Evolutionary conservation across 2,329 filamentous ascomycete genomes (phyloP), one percentile per base, ranked within the genome.

Genomic region (Polychaeton citri): DNA sequence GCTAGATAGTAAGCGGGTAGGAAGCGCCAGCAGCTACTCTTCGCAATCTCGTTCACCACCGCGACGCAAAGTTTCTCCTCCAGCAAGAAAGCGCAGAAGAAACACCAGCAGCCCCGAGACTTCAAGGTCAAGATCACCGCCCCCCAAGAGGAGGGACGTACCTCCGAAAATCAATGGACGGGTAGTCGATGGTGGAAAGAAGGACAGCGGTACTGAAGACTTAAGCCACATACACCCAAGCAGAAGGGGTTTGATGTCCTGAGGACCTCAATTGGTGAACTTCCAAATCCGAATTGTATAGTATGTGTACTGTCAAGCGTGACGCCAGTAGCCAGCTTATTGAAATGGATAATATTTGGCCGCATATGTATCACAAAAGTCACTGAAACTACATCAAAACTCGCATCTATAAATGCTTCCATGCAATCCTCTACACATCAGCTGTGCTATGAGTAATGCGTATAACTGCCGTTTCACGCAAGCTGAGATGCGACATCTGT

Each of bases 211-310:
- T 19, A 38, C 43, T 30, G 50, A 54, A 15, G 54, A 57, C 35
- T 30, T 56, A 33, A 52, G 49, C 24, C 45, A 52, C 24, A 58
- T 59, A 30, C 55, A 59, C 42, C 55, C 55, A 8, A 52, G 48
- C 19, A 43, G 55, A 12, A 47, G 55, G 38, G 53, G 51, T 4
- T 35, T 58, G 24, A 46, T 59, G 42, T n/a, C n/a, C n/a, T n/a
- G n/a, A n/a, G n/a, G n/a, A n/a, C n/a, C n/a, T n/a, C n/a, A n/a
- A n/a, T n/a, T n/a, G n/a, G n/a, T n/a, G n/a, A n/a, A n/a, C n/a
- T n/a, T n/a, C n/a, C n/a, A n/a, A n/a, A n/a, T n/a, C n/a, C n/a
- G n/a, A n/a, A n/a, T n/a, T n/a, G n/a, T n/a, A n/a, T n/a, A n/a
- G n/a, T n/a, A n/a, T n/a, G n/a, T n/a, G n/a, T n/a, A n/a, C n/a